phyloP scores from a whole-genome alignment of 1,139 yeast species.

The Kodamaea arcana region DNA sequence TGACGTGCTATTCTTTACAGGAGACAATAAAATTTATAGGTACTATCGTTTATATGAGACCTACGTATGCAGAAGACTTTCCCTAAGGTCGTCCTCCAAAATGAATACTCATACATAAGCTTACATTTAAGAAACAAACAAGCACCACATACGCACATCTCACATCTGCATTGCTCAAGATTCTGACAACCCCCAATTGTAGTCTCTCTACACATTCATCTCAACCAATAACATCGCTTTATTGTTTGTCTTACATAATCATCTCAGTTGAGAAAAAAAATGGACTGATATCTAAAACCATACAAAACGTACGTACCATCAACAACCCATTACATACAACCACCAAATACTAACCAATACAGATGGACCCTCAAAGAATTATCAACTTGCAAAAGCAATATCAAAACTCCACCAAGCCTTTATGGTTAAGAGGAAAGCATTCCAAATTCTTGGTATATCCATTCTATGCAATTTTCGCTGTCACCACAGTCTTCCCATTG shows the following conservation, averaged over 20 bases:
- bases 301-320: background rate
- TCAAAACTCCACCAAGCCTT: conserved; percentile 67
- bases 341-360: background rate
- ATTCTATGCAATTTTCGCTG: conserved; percentile 80
- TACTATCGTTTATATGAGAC: too few species aligned
- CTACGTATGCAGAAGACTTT: too few species aligned
- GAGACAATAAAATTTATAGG: too few species aligned
- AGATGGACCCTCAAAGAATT: conserved; percentile 60
- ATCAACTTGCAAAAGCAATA: conserved; percentile 71
- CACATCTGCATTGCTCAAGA: too few species aligned
- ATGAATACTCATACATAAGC: too few species aligned
- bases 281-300: conserved; percentile 14
- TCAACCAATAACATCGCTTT: conserved; percentile 1
- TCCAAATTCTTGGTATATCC: conserved; percentile 83
- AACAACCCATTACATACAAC: conserved; percentile 2
- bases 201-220: too few species aligned
- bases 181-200: too few species aligned
- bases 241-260: background rate
- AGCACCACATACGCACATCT: too few species aligned
- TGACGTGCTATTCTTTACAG: too few species aligned
- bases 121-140: too few species aligned
- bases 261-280: conserved; percentile 12
- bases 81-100: too few species aligned
- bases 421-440: conserved; percentile 72
- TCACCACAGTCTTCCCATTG: conserved; percentile 66